Base-by-base conservation (phyloP, 495 filamentous ascomycete genomes). In the Jackrogersella multiformis region DNA sequence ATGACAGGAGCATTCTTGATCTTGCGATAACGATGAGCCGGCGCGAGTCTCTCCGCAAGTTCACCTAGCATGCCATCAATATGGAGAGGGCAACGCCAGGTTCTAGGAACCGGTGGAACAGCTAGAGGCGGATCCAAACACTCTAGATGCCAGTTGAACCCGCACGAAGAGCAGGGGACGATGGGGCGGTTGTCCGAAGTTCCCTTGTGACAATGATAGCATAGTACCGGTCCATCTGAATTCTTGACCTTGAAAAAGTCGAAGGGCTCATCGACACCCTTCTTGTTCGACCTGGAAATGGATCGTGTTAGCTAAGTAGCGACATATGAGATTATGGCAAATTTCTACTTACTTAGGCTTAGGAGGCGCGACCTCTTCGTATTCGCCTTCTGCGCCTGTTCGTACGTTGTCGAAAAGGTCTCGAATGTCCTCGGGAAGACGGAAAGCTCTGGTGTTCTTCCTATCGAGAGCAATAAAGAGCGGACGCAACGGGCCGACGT, bases 61-160 rank as follows among this genome's bases (percentile, higher is more conserved):
- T 75, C 70, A 5, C 55, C 59, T 2, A 87, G 76, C 13, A 85
- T 70, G 24, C 84, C 81, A 44, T 92, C 90, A 32, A 90, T 82
- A 76, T 99, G 95, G 71, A 88, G 88, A 61, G 95, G 94, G 70
- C 95, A 99, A 80, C 87, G 89, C 93, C 93, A 99, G 24, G 86
- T 89, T 52, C 86, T 82, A 44, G 87, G 81, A 4, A 83, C 72
- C 4, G 94, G 94, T 12, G 92, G 90, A 48, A 87, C 84, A 24
- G 93, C 88, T 73, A 94, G 73, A 24, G 96, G 96, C 2, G 92
- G 91, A 73, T 93, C 87, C 13, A 95, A 79, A 77, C 95, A 99
- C 78, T 98, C 94, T 13, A 97, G 79, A 78, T 99, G 95, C 87
- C 93, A 99, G 32, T 84, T 84, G 20, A 90, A 80, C 2, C 84